Conservation (phyloP, 2,329 filamentous ascomycete genomes). For the Aspergillus flavus region DNA sequence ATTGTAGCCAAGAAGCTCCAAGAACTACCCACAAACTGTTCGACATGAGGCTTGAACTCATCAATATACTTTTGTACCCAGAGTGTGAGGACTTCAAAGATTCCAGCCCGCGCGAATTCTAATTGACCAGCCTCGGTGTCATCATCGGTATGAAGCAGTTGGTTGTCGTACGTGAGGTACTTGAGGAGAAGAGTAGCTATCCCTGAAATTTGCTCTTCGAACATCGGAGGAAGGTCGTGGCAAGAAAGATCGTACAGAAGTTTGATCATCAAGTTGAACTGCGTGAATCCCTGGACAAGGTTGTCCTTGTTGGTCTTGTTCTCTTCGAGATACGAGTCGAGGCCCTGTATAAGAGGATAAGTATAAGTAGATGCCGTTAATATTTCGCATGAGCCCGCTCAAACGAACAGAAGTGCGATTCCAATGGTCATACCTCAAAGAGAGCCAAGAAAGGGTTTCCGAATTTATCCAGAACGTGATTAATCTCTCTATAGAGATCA, state of each 20-base stretch:
- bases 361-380: slow-evolving; percentile 1
- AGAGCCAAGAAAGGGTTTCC: slow-evolving; percentile 80
- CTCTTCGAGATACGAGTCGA: slow-evolving; percentile 64
- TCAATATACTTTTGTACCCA: slow-evolving; percentile 96
- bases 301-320: slow-evolving; percentile 74
- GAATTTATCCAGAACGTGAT: slow-evolving; percentile 88
- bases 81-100: slow-evolving; percentile 86
- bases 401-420: neutral
- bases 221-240: slow-evolving; percentile 91
- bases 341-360: slow-evolving; percentile 36
- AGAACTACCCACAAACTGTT: slow-evolving; percentile 83
- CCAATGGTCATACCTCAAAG: slow-evolving; percentile 62
- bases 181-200: slow-evolving; percentile 85
- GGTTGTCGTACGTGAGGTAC: slow-evolving; percentile 87
- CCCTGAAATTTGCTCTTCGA: slow-evolving; percentile 81
- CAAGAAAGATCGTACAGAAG: slow-evolving; percentile 96
- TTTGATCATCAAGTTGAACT: slow-evolving; percentile 85
- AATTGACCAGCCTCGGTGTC: slow-evolving; percentile 84
- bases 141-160: slow-evolving; percentile 79
- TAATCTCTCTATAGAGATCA: slow-evolving; percentile 90
- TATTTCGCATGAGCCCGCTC: neutral
- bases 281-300: slow-evolving; percentile 78
- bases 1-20: slow-evolving; percentile 90
- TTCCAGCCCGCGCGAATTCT: slow-evolving; percentile 88
- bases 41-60: slow-evolving; percentile 78